Evolutionary conservation across 73 alveolate genomes (phyloP).

Genomic region (Tetrahymena elliotti): DNA sequence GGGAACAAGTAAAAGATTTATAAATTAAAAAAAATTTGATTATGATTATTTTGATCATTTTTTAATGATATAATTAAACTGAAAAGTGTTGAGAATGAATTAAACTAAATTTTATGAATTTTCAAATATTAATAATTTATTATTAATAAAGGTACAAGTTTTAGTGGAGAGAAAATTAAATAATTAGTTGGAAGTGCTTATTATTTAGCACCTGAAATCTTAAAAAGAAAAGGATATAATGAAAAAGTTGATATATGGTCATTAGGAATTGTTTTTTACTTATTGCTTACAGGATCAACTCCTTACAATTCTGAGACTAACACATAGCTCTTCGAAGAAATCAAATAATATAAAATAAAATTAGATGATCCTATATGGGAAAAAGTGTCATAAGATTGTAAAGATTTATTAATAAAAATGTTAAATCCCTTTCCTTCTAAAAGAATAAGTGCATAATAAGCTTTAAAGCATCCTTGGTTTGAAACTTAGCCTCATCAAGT

Average conservation of each 20-base stretch:
- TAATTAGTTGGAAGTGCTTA: slow-evolving; percentile 27
- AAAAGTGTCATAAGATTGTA: slow-evolving; percentile 3
- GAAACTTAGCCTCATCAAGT: background rate
- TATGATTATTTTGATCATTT: background rate
- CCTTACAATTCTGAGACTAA: slow-evolving; percentile 5
- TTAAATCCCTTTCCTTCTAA: slow-evolving; percentile 22
- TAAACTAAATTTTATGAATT: background rate
- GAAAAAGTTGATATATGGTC: slow-evolving; percentile 44
- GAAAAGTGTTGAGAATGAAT: background rate
- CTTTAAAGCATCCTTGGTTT: slow-evolving; percentile 51
- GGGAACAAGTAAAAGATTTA: background rate
- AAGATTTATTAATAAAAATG: slow-evolving; percentile 7
- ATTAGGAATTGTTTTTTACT: slow-evolving; percentile 28
- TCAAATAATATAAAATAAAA: background rate
- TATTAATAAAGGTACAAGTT: background rate
- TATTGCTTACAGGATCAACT: slow-evolving; percentile 13
- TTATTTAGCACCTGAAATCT: slow-evolving; percentile 36
- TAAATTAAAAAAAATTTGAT: background rate
- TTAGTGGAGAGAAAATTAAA: slow-evolving; percentile 1
- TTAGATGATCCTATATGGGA: slow-evolving; percentile 25
- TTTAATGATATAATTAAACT: background rate
- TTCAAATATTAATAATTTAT: background rate
- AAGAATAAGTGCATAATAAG: slow-evolving; percentile 54
- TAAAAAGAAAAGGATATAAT: slow-evolving; percentile 9
- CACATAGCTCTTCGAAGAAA: slow-evolving; percentile 2